Evolutionary conservation across 768 basidiomycete species (phyloP).

Genomic region (Clavulina sp.): DNA sequence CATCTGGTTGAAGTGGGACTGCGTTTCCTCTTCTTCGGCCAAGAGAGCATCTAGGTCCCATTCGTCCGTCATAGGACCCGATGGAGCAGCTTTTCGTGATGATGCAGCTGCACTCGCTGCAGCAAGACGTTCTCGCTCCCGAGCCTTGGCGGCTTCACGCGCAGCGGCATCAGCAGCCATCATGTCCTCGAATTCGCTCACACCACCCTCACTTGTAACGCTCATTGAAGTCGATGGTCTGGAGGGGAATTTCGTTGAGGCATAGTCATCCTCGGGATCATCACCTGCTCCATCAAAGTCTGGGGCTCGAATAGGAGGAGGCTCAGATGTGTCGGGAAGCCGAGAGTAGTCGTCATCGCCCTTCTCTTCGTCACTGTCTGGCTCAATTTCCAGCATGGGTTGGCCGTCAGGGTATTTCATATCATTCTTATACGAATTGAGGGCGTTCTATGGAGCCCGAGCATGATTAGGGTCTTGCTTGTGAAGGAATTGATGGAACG

Average conservation of each 20-base stretch:
- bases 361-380: slow-evolving; percentile 12
- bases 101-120: neutral
- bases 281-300: no score
- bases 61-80: slow-evolving; percentile 7
- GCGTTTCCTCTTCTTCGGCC: neutral
- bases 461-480: neutral
- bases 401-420: slow-evolving; percentile 15
- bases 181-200: neutral
- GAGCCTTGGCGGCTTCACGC: neutral
- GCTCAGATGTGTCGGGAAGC: slow-evolving; percentile 6
- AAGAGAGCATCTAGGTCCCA: slow-evolving; percentile 10
- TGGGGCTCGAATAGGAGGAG: no score
- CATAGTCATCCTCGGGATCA: neutral
- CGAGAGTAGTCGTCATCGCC: slow-evolving; percentile 19
- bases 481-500: neutral
- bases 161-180: slow-evolving; percentile 3
- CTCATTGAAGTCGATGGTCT: neutral
- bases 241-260: neutral
- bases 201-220: slow-evolving; percentile 2
- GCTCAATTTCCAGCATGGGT: neutral
- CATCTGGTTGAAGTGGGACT: neutral
- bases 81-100: neutral
- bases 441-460: slow-evolving; percentile 30
- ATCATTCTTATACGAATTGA: slow-evolving; percentile 68
- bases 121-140: neutral